Evolutionary conservation across 805 yeast species (phyloP), one percentile per base, ranked within the genome.

Genomic region (Clavispora vitiphila): DNA sequence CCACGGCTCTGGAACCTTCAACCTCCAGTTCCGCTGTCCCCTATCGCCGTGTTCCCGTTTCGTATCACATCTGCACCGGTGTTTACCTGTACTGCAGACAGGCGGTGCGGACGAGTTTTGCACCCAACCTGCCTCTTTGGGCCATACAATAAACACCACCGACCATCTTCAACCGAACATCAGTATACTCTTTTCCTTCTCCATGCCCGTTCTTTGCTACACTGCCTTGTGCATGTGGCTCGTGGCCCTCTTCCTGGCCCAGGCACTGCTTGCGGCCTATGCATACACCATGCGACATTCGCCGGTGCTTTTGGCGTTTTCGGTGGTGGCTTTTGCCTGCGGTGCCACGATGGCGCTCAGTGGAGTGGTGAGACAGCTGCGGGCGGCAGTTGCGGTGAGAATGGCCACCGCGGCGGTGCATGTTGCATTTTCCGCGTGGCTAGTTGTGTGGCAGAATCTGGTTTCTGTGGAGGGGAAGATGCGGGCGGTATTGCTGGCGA

Each of bases 81-180:
- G 19, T 29, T 29, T 29, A 26, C 30, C 16, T 26, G 8, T 12
- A 24, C 35, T 32, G 35, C 35, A 32, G 18, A 8, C 35, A 16
- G 32, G n/a, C 12, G 10, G n/a, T 16, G 21, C 20, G 18, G 20
- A 5, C 14, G 20, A 35, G n/a, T 35, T 46, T 46, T 46, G 49
- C 49, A 46, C 47, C 49, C 46, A 37, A 25, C 23, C 40, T 46
- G 41, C 51, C 51, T 34, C 27, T 21, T 41, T 29, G 34, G 48
- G 51, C 16, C 38, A 10, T 20, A 23, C 14, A 25, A 19, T 40
- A 39, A 48, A 48, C 43, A 48, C 34, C 34, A 26, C 16, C 16
- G 9, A 8, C 20, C 19, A 35, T 14, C 31, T 35, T 11, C 35
- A 16, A 12, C 11, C 10, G 19, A 7, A 7, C 19, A 1, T 31